Percentiles rank a stretch among this genome's conserved stretches.
Evolutionary conservation across 2,329 filamentous ascomycete species (phyloP).

Genomic region (Pyricularia sp.): DNA sequence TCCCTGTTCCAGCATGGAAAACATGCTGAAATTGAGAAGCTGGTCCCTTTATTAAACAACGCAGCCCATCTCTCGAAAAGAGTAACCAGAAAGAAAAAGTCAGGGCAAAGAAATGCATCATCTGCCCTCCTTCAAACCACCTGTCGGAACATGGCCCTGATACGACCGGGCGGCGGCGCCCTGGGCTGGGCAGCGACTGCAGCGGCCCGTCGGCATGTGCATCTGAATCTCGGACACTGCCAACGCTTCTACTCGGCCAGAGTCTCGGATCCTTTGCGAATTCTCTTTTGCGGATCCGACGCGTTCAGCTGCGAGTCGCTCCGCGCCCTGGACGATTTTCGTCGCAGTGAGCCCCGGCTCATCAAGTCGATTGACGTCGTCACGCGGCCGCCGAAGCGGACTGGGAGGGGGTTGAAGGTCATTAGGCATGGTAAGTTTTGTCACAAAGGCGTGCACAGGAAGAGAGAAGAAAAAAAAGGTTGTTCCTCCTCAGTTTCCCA

Average conservation of each 20-base stretch:
- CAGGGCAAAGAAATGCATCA: background rate
- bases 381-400: constrained; percentile 68
- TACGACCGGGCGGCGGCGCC: background rate
- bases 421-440: constrained; percentile 49
- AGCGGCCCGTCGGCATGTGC: background rate
- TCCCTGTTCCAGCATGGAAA: background rate
- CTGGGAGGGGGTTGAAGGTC: constrained; percentile 63
- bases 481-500: no score
- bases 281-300: constrained; percentile 93
- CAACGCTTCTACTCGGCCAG: constrained; percentile 1
- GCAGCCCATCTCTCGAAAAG: background rate
- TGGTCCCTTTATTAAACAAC: background rate
- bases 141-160: background rate
- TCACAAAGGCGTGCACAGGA: no score
- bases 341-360: constrained; percentile 43
- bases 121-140: background rate
- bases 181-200: background rate
- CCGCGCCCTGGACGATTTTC: constrained; percentile 39
- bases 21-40: background rate
- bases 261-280: constrained; percentile 55
- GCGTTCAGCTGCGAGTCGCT: constrained; percentile 77
- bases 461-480: background rate
- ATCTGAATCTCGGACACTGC: background rate
- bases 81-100: background rate
- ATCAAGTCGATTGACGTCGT: constrained; percentile 80